phyloP scores from a whole-genome alignment of 257 asterid species.

The Lycium barbarum region DNA sequence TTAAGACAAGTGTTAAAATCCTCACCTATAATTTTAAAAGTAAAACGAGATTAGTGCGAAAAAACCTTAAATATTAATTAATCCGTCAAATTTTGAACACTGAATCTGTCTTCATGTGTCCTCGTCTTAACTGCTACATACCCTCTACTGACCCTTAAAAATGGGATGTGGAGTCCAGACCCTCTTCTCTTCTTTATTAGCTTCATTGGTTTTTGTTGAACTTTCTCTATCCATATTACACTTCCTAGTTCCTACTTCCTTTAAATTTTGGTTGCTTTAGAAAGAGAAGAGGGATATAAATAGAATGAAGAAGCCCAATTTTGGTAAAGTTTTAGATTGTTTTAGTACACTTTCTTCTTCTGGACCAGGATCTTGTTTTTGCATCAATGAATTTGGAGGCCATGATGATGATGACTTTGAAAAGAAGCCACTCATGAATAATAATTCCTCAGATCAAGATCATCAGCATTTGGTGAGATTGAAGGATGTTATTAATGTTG shows the following conservation, averaged over 20 bases:
- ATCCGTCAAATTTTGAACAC: too few relatives aligned
- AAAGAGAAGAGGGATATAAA: neutral
- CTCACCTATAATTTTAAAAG: too few relatives aligned
- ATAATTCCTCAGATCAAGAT: neutral
- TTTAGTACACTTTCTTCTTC: constrained; percentile 38
- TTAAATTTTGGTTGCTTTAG: too few relatives aligned
- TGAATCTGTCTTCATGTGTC: neutral
- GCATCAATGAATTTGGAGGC: constrained; percentile 32
- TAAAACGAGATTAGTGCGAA: too few relatives aligned
- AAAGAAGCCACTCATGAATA: constrained; percentile 42
- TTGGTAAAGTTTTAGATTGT: constrained; percentile 49
- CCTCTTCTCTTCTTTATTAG: neutral
- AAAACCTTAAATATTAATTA: too few relatives aligned
- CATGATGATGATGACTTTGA: constrained; percentile 32
- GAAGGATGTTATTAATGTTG: constrained; percentile 48
- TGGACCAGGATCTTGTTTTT: constrained; percentile 47
- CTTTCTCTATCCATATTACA: neutral
- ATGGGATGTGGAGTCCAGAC: neutral
- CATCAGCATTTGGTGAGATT: constrained; percentile 33
- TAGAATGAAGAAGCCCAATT: constrained; percentile 50
- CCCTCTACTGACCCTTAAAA: constrained; percentile 9
- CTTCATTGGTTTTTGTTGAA: constrained; percentile 11
- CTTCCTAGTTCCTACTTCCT: too few relatives aligned
- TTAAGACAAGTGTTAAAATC: too few relatives aligned
- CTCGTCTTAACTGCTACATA: neutral